phyloP scores from a whole-genome alignment of 805 yeast genomes.

The Candida germanica region DNA sequence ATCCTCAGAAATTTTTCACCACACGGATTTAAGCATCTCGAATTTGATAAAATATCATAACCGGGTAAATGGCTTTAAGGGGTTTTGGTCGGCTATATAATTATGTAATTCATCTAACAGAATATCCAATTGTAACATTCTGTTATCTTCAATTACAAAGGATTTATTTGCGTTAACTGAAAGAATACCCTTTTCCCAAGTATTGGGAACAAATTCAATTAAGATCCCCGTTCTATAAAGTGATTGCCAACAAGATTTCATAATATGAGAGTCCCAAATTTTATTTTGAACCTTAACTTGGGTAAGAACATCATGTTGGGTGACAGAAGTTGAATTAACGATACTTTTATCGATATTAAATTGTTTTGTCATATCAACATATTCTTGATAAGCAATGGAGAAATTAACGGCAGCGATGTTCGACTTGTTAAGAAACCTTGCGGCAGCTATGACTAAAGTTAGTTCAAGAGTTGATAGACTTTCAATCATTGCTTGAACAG shows the following conservation, averaged over 20 bases:
- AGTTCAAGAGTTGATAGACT: conserved; percentile 68
- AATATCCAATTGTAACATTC: conserved; percentile 50
- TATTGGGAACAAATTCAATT: conserved; percentile 42
- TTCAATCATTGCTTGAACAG: conserved; percentile 24
- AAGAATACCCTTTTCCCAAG: conserved; percentile 35
- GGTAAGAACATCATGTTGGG: conserved; percentile 34
- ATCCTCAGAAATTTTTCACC: too few relatives aligned
- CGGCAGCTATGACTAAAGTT: conserved; percentile 68
- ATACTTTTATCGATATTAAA: conserved; percentile 36
- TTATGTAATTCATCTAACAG: conserved; percentile 49
- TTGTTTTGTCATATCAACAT: conserved; percentile 48
- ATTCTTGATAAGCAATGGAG: conserved; percentile 76
- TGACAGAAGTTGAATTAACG: conserved; percentile 18
- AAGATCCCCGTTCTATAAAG: conserved; percentile 56
- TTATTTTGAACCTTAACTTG: conserved; percentile 40
- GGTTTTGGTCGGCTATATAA: conserved; percentile 18
- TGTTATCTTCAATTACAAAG: conserved; percentile 40
- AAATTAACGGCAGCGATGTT: conserved; percentile 65
- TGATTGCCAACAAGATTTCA: conserved; percentile 73
- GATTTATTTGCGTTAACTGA: conserved; percentile 26
- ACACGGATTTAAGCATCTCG: too few relatives aligned
- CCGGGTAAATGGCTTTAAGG: conserved; percentile 7
- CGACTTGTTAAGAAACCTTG: conserved; percentile 62
- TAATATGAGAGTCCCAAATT: conserved; percentile 57
- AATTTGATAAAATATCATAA: too few relatives aligned